Evolutionary conservation across 2,329 filamentous ascomycete genomes (phyloP), one percentile per base, ranked within the genome.

Genomic region (Phialocephala sp.): DNA sequence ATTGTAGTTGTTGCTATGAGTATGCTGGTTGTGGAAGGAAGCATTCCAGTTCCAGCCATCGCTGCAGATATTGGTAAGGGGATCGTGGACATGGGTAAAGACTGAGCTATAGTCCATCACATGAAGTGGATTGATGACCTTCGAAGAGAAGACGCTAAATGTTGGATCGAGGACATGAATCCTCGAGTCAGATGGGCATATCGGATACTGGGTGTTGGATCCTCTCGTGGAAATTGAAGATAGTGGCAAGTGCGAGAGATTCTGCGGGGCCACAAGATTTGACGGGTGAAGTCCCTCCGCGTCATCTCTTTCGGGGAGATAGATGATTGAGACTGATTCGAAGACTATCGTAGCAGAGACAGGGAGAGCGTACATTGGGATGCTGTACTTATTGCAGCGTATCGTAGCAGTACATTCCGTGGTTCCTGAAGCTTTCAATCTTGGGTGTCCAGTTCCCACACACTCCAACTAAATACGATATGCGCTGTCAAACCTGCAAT

Each of bases 401-500:
- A 8, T 45, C 8, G 43, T 5, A 41, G 11, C 43, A 12, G 18
- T 18, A 22, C 15, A 47, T 47, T 4, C n/a, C n/a, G 11, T 41
- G 41, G 4, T n/a, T 43, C 41, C n/a, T 50, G 24, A 22, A 22
- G 20, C 1, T 14, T 27, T 27, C 45, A 3, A 11, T 50, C n/a
- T 50, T 20, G 22, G 20, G 22, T 50, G n/a, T 18, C 22, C 45
- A n/a, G 22, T 50, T 20, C 24, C 15, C 12, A 5, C 12, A 32
- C 12, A 32, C 11, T 27, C 50, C 50, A 18, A 54, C 2, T 32
- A 12, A 35, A 15, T 5, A 54, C 18, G 32, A 32, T 24, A 50
- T 54, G 50, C 24, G 50, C 50, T 54, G 50, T 54, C 50, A 54
- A 35, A 32, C 24, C 27, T 32, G 36, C 54, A 56, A 27, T 12